These are phyloP conservation scores for Pichia ethanolica DNA, from an alignment of 805 yeast species.

Conservation along the genomic window DNA sequence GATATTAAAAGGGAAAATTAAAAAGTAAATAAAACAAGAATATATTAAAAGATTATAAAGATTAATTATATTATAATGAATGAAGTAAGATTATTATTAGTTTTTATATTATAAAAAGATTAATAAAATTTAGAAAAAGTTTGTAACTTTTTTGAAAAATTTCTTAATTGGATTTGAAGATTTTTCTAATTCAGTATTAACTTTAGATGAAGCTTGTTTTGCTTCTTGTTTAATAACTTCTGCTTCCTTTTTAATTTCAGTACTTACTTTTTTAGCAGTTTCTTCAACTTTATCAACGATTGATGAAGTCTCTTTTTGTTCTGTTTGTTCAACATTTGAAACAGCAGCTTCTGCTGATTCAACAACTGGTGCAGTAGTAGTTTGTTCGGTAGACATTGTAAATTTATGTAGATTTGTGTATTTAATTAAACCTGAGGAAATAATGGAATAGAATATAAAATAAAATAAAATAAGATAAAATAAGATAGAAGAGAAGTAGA, in stretches of 20 bases:
- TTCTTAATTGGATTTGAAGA: slow-evolving; percentile 19
- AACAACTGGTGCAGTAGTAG: neutral
- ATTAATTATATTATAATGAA: too few species aligned
- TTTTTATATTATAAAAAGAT: too few species aligned
- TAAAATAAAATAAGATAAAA: too few species aligned
- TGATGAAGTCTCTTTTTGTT: slow-evolving; percentile 5
- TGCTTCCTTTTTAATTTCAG: slow-evolving; percentile 12
- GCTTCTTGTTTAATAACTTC: slow-evolving; percentile 3
- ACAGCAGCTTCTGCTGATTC: slow-evolving; percentile 8
- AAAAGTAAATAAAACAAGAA: neutral
- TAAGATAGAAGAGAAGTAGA: neutral
- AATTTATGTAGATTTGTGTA: too few species aligned
- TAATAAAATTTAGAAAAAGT: too few species aligned
- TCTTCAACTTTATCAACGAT: slow-evolving; percentile 8
- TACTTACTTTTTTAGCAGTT: slow-evolving; percentile 11
- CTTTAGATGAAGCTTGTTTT: slow-evolving; percentile 1
- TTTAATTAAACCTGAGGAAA: too few species aligned
- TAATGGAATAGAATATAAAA: too few species aligned
- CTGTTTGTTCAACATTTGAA: slow-evolving; percentile 8
- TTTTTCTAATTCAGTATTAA: neutral
- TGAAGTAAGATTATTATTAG: too few species aligned
- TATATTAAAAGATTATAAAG: neutral
- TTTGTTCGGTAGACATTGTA: slow-evolving; percentile 3
- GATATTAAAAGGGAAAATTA: neutral
- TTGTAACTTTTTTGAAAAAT: slow-evolving; percentile 11